These are phyloP conservation scores for Pharnaceum exiguum DNA, from an alignment of 148 eudicot species.

Conservation along the genomic window DNA sequence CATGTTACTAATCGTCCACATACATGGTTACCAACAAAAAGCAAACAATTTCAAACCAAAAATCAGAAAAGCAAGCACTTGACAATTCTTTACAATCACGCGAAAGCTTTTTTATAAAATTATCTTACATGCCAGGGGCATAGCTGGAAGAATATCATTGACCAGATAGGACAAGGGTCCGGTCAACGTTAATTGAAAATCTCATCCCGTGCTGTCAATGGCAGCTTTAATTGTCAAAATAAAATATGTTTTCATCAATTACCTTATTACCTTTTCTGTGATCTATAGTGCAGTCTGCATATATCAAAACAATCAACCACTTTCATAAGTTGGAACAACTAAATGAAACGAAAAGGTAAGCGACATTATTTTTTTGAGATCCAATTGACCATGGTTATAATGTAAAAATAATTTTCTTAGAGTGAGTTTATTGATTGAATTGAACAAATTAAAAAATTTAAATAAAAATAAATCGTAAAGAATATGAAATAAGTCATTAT, in stretches of 20 bases:
- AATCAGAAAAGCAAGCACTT: too few species aligned
- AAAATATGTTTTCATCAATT: not conserved
- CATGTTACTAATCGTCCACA: not conserved
- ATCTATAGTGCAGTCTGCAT: too few species aligned
- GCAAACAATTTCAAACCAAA: not conserved
- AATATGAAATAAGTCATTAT: too few species aligned
- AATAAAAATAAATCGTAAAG: too few species aligned
- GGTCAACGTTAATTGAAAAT: constrained; percentile 17
- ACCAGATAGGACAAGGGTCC: constrained; percentile 20
- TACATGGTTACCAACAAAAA: constrained; percentile 23
- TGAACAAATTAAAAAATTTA: too few species aligned
- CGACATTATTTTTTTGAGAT: too few species aligned
- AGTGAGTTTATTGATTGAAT: too few species aligned
- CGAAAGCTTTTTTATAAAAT: constrained; percentile 9
- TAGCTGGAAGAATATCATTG: not conserved
- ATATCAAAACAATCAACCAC: too few species aligned
- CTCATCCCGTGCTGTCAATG: constrained; percentile 18
- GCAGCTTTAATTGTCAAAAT: constrained; percentile 16
- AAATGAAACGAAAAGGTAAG: too few species aligned
- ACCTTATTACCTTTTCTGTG: not conserved
- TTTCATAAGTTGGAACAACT: too few species aligned
- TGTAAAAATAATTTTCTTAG: too few species aligned
- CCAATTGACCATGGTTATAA: too few species aligned
- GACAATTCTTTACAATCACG: constrained; percentile 17
- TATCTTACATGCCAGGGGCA: constrained; percentile 3